Base-by-base conservation (phyloP, 2,329 filamentous ascomycete species). In the Neonectria punicea region DNA sequence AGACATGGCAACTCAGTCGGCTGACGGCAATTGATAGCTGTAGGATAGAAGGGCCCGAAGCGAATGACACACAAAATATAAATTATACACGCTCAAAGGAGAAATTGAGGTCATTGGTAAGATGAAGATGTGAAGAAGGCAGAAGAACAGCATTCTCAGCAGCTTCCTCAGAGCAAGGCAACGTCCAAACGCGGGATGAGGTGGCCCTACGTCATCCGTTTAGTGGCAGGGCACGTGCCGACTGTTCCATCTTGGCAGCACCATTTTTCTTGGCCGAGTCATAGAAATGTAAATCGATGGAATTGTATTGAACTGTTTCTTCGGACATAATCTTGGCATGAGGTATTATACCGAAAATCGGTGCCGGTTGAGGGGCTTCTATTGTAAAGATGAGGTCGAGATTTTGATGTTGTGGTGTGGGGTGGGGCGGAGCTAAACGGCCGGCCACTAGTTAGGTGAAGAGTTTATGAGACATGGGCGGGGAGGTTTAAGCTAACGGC, bases 1-100 rank as follows among this genome's bases (percentile, higher is more conserved):
- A 44, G 79, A 75, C 79, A 81, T 81, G 66, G 57, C 72, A 62
- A 63, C 46, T 68, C 16, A 51, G 28, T 61, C 30, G 39, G 34
- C 46, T 53, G 39, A 22, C 49, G n/a, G 30, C 32, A 25, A 16
- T 53, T 25, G 51, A 54, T 51, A 53, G 46, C 47, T 53, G 63
- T 39, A 47, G 51, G 46, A 57, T 47, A 32, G 28, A 34, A 43
- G 44, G 18, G 43, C 55, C 34, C 34, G 30, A 51, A 58, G 39
- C 39, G 39, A 43, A 50, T 59, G 54, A 22, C 36, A 63, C 16
- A 44, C 18, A 61, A 44, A 46, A 49, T 39, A 16, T 39, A 47
- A 8, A 51, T n/a, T 2, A 6, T 43, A 44, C 32, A 28, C 6
- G 44, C 53, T 60, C 39, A 34, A 39, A 25, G 43, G 32, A 57